Percentiles rank a stretch among this genome's conserved stretches.
These are phyloP conservation scores for Ustilago sp. DNA, from an alignment of 1,284 basidiomycete genomes.

Conservation along the genomic window DNA sequence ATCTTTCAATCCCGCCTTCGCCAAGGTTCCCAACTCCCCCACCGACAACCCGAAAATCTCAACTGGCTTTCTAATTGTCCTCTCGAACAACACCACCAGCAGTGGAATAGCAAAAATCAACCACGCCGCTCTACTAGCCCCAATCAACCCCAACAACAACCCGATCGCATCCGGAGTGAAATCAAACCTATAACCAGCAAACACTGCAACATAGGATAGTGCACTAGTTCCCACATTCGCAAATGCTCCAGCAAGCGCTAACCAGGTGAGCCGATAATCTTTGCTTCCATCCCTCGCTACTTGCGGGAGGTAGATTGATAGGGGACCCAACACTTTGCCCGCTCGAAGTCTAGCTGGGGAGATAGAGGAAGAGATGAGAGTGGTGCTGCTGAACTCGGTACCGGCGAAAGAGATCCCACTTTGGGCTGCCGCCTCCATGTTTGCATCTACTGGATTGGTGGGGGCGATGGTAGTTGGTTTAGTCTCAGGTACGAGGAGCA, in stretches of 20 bases:
- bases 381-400: background rate
- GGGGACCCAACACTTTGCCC: conserved; percentile 33
- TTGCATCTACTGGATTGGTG: background rate
- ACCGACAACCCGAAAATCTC: conserved; percentile 22
- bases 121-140: conserved; percentile 38
- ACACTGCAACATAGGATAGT: conserved; percentile 38
- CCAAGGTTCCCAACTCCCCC: conserved; percentile 30
- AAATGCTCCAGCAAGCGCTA: conserved; percentile 39
- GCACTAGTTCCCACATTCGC: conserved; percentile 46
- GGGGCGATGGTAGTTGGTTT: conserved; percentile 19
- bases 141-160: conserved; percentile 37
- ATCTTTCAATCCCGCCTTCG: conserved; percentile 44
- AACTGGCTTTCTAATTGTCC: conserved; percentile 28
- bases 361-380: background rate
- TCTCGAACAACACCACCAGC: conserved; percentile 37
- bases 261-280: conserved; percentile 47
- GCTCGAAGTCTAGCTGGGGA: conserved; percentile 21
- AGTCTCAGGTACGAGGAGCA: conserved; percentile 43
- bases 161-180: conserved; percentile 49
- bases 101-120: conserved; percentile 45
- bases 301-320: conserved; percentile 44
- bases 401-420: background rate
- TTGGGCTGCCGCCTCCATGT: background rate
- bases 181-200: conserved; percentile 49
- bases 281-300: conserved; percentile 27